Conservation (phyloP, 768 basidiomycete genomes). For the Xerocomellus intermedius region DNA sequence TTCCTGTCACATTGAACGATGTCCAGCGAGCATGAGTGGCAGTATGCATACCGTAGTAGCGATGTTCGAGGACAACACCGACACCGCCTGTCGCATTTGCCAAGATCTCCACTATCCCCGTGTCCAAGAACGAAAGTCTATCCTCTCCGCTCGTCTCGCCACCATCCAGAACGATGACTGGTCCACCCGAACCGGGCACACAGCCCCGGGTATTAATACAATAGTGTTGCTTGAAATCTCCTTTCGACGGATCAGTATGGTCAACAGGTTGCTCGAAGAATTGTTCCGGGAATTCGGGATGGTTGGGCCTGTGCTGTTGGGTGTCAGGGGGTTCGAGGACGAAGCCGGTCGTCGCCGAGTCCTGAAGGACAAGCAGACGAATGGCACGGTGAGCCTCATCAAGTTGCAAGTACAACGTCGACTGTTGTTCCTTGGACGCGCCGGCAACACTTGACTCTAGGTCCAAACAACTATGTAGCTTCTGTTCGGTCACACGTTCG, state of each 20-base stretch:
- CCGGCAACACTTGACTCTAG: background rate
- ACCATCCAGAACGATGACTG: slow-evolving; percentile 88
- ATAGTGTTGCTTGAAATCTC: slow-evolving; percentile 84
- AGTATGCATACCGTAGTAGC: slow-evolving; percentile 68
- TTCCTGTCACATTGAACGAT: slow-evolving; percentile 40
- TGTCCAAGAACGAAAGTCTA: slow-evolving; percentile 52
- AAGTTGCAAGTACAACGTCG: background rate
- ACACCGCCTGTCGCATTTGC: slow-evolving; percentile 83
- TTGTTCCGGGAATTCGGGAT: slow-evolving; percentile 50
- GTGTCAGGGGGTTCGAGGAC: slow-evolving; percentile 5
- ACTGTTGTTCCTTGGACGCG: background rate
- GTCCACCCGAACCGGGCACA: slow-evolving; percentile 63
- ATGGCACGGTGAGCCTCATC: slow-evolving; percentile 19
- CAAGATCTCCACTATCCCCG: slow-evolving; percentile 85
- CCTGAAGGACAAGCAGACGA: slow-evolving; percentile 20
- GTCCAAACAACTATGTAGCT: background rate
- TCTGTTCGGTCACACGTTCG: background rate
- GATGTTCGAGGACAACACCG: slow-evolving; percentile 88
- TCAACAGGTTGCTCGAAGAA: slow-evolving; percentile 87
- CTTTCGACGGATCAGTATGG: slow-evolving; percentile 59
- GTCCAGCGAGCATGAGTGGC: background rate
- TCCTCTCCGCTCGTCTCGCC: slow-evolving; percentile 89
- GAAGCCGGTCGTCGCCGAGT: slow-evolving; percentile 13
- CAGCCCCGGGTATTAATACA: slow-evolving; percentile 92
- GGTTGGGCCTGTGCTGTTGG: background rate